Conservation (phyloP, 2,329 filamentous ascomycete genomes). For the Zalaria sp. region DNA sequence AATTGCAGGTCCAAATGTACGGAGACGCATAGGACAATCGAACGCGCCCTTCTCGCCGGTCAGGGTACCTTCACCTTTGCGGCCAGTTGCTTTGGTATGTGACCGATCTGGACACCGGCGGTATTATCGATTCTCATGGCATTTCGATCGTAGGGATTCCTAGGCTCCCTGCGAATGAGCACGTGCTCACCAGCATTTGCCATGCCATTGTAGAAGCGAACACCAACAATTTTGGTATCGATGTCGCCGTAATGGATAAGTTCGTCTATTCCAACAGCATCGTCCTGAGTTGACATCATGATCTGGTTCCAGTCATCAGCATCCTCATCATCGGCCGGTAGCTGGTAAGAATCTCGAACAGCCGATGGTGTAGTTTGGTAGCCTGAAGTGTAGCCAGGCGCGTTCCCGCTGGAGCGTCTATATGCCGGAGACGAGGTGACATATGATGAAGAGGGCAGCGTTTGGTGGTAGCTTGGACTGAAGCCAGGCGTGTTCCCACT, state of each 20-base stretch:
- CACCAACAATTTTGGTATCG: slow-evolving; percentile 45
- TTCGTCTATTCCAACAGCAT: slow-evolving; percentile 8
- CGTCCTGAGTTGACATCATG: slow-evolving; percentile 13
- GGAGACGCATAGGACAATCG: slow-evolving; percentile 59
- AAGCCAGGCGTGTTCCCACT: no score
- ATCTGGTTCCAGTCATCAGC: slow-evolving; percentile 14
- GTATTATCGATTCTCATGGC: slow-evolving; percentile 71
- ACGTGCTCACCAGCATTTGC: slow-evolving; percentile 51
- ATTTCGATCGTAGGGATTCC: slow-evolving; percentile 52
- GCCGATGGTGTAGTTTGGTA: no score
- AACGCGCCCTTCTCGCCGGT: slow-evolving; percentile 50
- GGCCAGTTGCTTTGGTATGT: slow-evolving; percentile 54
- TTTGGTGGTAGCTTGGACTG: no score
- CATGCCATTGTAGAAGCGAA: slow-evolving; percentile 47
- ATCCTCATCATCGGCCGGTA: slow-evolving; percentile 8
- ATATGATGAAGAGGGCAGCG: no score
- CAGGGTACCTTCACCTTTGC: slow-evolving; percentile 63
- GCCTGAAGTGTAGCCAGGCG: no score
- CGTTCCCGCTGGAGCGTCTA: no score
- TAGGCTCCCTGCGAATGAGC: slow-evolving; percentile 48
- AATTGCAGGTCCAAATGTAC: slow-evolving; percentile 54
- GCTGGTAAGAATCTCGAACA: no score
- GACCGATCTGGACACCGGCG: slow-evolving; percentile 60
- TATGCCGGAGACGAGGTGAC: no score
- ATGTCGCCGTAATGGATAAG: slow-evolving; percentile 22